Conservation (phyloP, 768 basidiomycete genomes). For the Mycena sanguinolenta region DNA sequence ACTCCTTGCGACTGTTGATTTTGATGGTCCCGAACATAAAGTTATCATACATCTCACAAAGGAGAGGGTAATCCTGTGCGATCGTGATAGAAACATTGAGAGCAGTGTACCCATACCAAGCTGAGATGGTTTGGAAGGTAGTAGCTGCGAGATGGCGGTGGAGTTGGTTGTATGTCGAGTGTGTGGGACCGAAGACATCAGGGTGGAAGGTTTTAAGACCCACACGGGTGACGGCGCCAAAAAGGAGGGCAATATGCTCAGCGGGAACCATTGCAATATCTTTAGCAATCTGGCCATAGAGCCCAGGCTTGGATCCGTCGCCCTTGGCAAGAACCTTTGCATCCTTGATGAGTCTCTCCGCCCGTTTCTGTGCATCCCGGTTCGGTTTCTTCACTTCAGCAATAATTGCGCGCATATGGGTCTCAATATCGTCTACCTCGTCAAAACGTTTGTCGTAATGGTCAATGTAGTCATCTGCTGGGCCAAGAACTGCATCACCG, state of each 20-base stretch:
- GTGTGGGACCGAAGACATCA: conserved; percentile 11
- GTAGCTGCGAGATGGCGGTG: conserved; percentile 22
- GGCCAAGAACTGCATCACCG: neutral
- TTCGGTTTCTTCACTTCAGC: neutral
- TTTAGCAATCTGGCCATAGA: neutral
- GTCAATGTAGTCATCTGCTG: neutral
- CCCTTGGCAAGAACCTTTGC: neutral
- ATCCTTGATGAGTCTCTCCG: neutral
- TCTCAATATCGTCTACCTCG: neutral
- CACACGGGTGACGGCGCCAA: neutral
- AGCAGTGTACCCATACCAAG: neutral
- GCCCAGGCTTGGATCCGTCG: neutral
- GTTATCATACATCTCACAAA: conserved; percentile 12
- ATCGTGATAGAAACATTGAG: conserved; percentile 6
- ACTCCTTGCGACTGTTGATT: conserved; percentile 4
- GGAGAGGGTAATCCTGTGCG: conserved; percentile 2
- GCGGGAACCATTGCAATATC: neutral
- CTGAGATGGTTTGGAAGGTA: conserved; percentile 6
- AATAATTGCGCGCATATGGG: neutral
- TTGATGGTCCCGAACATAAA: neutral
- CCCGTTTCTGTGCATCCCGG: neutral
- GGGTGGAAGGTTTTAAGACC: conserved; percentile 11
- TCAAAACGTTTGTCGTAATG: neutral
- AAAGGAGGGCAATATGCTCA: neutral
- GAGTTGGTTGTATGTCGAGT: conserved; percentile 22